Conservation (phyloP, 2,329 filamentous ascomycete genomes). For the Westerdykella aurantiaca region DNA sequence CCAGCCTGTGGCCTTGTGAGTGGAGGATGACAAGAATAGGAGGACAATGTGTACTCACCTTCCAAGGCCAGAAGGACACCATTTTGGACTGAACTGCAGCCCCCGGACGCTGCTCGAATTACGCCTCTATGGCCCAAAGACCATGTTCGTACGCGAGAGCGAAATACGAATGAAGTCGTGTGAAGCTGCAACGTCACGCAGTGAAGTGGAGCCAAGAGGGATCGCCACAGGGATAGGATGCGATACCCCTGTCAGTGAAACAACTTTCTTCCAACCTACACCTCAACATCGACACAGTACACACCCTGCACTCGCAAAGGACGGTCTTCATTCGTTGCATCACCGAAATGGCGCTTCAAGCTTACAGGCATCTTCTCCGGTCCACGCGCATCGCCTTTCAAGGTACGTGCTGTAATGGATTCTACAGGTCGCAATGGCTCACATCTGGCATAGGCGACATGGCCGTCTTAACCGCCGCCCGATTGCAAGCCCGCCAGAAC, state of each 20-base stretch:
- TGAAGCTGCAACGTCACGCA: conserved; percentile 14
- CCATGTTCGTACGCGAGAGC: conserved; percentile 16
- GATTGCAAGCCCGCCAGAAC: conserved; percentile 61
- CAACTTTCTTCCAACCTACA: conserved; percentile 17
- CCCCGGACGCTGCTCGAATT: conserved; percentile 19
- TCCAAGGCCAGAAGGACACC: conserved; percentile 84
- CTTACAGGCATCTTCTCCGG: conserved; percentile 77
- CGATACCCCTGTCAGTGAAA: conserved; percentile 14
- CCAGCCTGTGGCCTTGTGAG: conserved; percentile 53
- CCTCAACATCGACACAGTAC: conserved; percentile 2
- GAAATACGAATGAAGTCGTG: too few relatives aligned
- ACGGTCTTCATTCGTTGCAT: too few relatives aligned
- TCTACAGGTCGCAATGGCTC: conserved; percentile 3
- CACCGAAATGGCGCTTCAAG: conserved; percentile 57
- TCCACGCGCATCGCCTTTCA: conserved; percentile 77
- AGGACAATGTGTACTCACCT: conserved; percentile 44
- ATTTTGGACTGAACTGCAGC: conserved; percentile 44
- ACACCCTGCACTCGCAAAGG: conserved; percentile 3
- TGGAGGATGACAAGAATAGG: background rate
- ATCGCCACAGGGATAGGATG: conserved; percentile 17
- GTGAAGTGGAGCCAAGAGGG: conserved; percentile 7
- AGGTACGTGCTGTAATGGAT: conserved; percentile 49
- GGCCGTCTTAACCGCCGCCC: conserved; percentile 63
- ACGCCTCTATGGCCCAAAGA: conserved; percentile 17
- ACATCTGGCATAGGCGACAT: conserved; percentile 57